Evolutionary conservation across 208 protist species (phyloP), one percentile per base, ranked within the genome.

Genomic region (Acanthamoeba castellanii): DNA sequence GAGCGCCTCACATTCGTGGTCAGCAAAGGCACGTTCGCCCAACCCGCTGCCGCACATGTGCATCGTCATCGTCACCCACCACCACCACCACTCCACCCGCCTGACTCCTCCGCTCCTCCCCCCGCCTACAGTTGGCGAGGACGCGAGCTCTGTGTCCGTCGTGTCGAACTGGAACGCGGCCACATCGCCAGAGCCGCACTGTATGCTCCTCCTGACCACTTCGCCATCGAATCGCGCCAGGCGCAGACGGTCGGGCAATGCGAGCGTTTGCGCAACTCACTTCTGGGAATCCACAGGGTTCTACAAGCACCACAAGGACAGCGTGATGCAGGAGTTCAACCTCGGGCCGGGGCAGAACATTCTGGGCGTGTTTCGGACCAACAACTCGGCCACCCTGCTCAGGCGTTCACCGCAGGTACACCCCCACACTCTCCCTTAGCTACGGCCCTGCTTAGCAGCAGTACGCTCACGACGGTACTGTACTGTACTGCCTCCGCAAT

Each of bases 271-370:
- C n/a, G 37, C 37, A 37, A 37, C 37, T 37, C 37, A 37, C 37
- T 0, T 37, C 37, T 37, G 37, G 37, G 37, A 37, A 8, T 20
- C 9, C 68, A 25, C 50, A 88, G 81, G 81, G 81, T 88, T 88
- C 55, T 88, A 88, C 81, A 88, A 88, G 81, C 81, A 88, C 20
- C 45, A 88, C 81, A 88, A 88, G 55, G 55, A 88, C 52, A 88
- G 81, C 55, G 81, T 88, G 55, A 88, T 88, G 81, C 81, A 88
- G 55, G 81, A 88, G 34, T 88, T 88, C 32, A 66, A 66, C 55
- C 81, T 88, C 34, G 52, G 52, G 81, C 50, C 81, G 30, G 52
- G 55, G 6, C 52, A 88, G 55, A 64, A 22, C 52, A 66, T 88
- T 1, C 52, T 57, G 45, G 81, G 81, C 52, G 81, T 88, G 47